Evolutionary conservation across 2,329 filamentous ascomycete species (phyloP).

Genomic region (Helotiales sp.): DNA sequence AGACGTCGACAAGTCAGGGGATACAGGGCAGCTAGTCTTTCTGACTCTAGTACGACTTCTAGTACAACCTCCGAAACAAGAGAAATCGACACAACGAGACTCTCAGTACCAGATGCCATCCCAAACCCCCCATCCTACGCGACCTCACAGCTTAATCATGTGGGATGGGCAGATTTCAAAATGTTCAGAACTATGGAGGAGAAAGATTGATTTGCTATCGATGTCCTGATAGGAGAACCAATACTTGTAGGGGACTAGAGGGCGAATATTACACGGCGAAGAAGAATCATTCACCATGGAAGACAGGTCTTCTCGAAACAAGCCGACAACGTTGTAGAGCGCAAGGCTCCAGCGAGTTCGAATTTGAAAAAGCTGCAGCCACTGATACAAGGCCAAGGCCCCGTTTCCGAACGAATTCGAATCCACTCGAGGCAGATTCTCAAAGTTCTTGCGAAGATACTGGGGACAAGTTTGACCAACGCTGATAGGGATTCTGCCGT

Average conservation of each 20-base stretch:
- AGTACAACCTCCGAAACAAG: no score
- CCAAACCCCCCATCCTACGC: no score
- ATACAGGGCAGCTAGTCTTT: no score
- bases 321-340: background rate
- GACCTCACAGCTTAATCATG: no score
- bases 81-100: no score
- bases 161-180: background rate
- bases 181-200: background rate
- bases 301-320: no score
- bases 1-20: no score
- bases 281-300: no score
- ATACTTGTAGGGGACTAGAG: no score
- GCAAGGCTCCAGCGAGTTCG: background rate
- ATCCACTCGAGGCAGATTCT: constrained; percentile 13
- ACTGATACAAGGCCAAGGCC: background rate
- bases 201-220: background rate
- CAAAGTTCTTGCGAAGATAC: constrained; percentile 8
- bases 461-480: background rate
- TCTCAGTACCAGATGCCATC: no score
- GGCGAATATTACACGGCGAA: no score
- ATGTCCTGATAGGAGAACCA: background rate
- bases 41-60: no score
- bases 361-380: background rate
- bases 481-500: background rate
- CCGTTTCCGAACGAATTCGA: constrained; percentile 18